Conservation (phyloP, 352 stramenopile genomes). For the Phytophthora vignae region DNA sequence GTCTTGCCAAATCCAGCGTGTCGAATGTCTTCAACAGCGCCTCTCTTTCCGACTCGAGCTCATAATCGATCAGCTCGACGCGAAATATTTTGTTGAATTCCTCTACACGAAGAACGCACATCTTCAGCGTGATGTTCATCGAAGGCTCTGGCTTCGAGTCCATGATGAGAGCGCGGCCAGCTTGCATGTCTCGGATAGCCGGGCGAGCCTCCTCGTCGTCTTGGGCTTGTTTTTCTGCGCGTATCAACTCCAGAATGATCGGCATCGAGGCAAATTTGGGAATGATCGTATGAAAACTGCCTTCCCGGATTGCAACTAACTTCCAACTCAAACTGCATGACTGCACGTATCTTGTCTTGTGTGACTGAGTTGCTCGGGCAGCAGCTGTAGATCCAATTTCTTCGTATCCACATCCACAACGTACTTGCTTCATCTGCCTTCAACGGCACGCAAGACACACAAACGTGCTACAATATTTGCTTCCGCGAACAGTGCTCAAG, state of each 20-base stretch:
- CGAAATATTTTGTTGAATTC: neutral
- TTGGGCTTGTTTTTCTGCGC: constrained; percentile 6
- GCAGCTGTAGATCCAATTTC: no score
- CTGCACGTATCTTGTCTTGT: no score
- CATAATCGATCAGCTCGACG: neutral
- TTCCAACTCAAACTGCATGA: no score
- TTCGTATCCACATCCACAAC: no score
- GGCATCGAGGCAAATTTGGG: constrained; percentile 14
- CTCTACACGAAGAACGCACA: neutral
- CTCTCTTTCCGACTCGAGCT: neutral
- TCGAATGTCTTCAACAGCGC: neutral
- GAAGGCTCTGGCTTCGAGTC: neutral
- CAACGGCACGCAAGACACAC: no score
- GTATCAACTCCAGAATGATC: constrained; percentile 6
- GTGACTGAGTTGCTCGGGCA: no score
- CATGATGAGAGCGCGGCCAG: neutral
- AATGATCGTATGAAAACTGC: neutral
- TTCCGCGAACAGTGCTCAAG: no score
- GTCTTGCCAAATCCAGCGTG: neutral
- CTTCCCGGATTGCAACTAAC: no score
- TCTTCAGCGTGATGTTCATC: neutral
- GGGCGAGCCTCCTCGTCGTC: constrained; percentile 12
- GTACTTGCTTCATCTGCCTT: no score
- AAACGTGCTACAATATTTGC: no score
- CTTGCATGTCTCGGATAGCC: neutral